Evolutionary conservation across 2,329 filamentous ascomycete species (phyloP).

Genomic region (Colletotrichum gloeosporioides): DNA sequence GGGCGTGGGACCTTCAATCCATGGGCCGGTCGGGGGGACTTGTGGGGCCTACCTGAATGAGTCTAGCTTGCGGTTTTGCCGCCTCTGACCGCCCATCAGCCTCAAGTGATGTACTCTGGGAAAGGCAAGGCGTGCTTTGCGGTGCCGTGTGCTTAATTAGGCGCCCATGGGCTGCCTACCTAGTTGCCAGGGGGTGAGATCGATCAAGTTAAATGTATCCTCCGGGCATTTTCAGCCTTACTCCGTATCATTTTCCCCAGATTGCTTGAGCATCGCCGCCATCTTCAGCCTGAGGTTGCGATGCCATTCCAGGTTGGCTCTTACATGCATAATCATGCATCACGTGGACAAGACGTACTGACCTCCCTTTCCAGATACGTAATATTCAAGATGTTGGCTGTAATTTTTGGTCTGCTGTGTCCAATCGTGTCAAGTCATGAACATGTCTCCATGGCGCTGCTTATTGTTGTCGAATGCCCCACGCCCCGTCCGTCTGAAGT

Average conservation of each 20-base stretch:
- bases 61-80: not conserved
- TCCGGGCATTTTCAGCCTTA: not conserved
- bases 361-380: not conserved
- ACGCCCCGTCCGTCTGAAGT: not conserved
- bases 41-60: not conserved
- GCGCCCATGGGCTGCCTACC: not conserved
- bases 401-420: not conserved
- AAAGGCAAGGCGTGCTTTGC: constrained; percentile 11
- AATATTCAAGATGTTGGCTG: not conserved
- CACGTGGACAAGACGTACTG: not conserved
- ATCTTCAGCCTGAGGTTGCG: not conserved
- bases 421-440: not conserved
- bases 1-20: not conserved
- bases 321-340: not conserved
- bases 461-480: not conserved
- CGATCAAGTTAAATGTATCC: not conserved
- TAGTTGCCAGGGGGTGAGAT: not conserved
- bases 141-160: not conserved
- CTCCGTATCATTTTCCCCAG: not conserved
- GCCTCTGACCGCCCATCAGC: not conserved
- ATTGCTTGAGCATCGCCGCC: not conserved
- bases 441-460: not conserved
- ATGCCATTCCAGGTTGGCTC: not conserved
- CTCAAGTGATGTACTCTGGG: not conserved
- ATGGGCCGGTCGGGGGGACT: not conserved